These are phyloP conservation scores for Ceratocystis destructans DNA, from an alignment of 2,329 filamentous ascomycete species.

Conservation along the genomic window DNA sequence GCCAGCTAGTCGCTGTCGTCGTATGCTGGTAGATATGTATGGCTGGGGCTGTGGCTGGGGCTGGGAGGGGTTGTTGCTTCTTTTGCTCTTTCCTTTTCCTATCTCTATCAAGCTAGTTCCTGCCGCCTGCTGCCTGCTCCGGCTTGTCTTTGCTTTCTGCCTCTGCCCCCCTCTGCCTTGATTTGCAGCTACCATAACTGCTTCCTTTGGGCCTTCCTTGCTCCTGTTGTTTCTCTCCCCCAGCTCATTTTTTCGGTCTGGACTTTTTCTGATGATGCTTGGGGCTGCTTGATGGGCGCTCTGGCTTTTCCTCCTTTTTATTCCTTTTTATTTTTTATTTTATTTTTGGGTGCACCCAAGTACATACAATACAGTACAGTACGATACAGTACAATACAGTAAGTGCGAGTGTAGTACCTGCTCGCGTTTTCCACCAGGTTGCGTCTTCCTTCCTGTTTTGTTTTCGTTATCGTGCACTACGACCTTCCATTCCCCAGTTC, in stretches of 20 bases:
- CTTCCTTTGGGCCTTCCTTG: background rate
- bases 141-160: background rate
- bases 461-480: conserved; percentile 6
- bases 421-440: background rate
- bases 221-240: background rate
- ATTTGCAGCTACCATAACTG: background rate
- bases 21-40: no score
- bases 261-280: background rate
- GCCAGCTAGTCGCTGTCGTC: no score
- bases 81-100: background rate
- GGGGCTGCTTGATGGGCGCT: background rate
- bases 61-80: background rate
- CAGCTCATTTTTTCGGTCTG: background rate
- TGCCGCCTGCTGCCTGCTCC: background rate
- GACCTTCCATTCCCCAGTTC: background rate
- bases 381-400: background rate
- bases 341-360: no score
- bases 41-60: no score
- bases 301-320: background rate
- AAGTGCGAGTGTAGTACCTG: background rate
- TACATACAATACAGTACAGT: background rate
- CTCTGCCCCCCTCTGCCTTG: background rate
- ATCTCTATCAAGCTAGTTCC: background rate
- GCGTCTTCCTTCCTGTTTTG: background rate
- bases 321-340: background rate